Percentiles rank a stretch among this genome's conserved stretches.
phyloP scores from a whole-genome alignment of 805 yeast genomes.

The Zygosaccharomyces bailii region DNA sequence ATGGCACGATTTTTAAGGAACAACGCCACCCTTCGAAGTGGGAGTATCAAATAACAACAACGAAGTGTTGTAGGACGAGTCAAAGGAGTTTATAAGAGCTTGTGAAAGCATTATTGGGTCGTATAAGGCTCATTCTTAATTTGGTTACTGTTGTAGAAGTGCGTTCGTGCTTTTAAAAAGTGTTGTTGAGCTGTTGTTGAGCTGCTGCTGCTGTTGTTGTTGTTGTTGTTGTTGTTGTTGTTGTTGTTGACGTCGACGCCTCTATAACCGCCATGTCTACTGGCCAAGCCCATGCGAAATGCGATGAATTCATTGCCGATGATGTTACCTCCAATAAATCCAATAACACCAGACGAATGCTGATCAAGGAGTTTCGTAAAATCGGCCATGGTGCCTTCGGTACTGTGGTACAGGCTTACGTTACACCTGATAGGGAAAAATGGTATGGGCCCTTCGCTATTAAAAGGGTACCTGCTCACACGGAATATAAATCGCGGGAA shows the following conservation, averaged over 20 bases:
- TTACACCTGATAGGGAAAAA: conserved; percentile 39
- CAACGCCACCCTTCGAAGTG: conserved; percentile 10
- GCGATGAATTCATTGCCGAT: conserved; percentile 48
- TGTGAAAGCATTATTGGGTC: not conserved
- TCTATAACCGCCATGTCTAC: conserved; percentile 10
- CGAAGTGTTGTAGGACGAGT: not conserved
- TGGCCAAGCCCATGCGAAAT: conserved; percentile 12
- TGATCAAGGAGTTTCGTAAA: conserved; percentile 64
- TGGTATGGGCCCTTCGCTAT: conserved; percentile 85
- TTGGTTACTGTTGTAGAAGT: not conserved
- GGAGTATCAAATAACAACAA: conserved; percentile 1
- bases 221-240: not conserved
- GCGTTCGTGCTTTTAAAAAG: not conserved
- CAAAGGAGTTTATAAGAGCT: conserved; percentile 1
- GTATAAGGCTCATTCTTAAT: not conserved
- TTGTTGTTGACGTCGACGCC: not conserved
- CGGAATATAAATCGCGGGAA: conserved; percentile 81
- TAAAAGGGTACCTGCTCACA: conserved; percentile 81
- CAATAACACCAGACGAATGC: conserved; percentile 54
- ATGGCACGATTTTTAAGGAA: conserved; percentile 1
- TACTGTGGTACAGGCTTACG: conserved; percentile 72
- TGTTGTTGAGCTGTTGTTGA: not conserved
- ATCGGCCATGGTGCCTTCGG: conserved; percentile 89
- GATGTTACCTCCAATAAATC: conserved; percentile 63
- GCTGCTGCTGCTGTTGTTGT: not conserved